Evolutionary conservation across 108 stramenopile species (phyloP), one percentile per base, ranked within the genome.

Genomic region (Pseudonitzschia multiseries): DNA sequence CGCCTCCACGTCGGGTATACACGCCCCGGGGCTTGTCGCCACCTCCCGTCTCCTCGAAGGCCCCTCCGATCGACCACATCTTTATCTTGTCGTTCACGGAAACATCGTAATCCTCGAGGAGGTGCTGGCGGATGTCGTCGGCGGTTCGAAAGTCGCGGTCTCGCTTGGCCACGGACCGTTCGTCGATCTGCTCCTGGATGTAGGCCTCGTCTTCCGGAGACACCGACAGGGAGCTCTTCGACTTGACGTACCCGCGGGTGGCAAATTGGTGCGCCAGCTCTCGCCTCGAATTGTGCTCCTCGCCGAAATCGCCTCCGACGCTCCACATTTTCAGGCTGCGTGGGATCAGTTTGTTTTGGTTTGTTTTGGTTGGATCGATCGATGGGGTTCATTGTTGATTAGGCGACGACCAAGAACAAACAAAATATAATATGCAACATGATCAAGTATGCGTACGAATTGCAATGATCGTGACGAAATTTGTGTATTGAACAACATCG

Each of bases 21-120:
- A 43, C 66, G 32, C 42, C 22, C 21, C 60, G 14, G 5, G 54
- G 54, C 9, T 26, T 22, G 54, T 4, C 10, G 20, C 31, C 22
- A 10, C 28, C 14, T 27, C 66, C 46, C 9, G 24, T 27, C 27
- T 67, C 46, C 54, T 53, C 83, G 69, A 88, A 85, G 40, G 77
- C 76, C 27, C 81, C 83, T 20, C 81, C 86, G 21, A 84, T 75
- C 24, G 65, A 68, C 89, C 89, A 90, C 21, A 69, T 65, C 32
- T 59, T 64, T 4, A 64, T 51, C 33, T 81, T 79, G 61, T 90
- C 89, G 59, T 90, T 68, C 44, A 90, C 76, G 15, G 64, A 31
- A 14, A 90, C 81, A 61, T 86, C 78, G 61, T 65, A 81, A 8
- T 79, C 74, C 32, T 80, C 36, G 5, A 41, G 51, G n/a, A 90